These are phyloP conservation scores for Phaeodactylum tricornutum DNA, from an alignment of 108 stramenopile genomes.

Conservation along the genomic window DNA sequence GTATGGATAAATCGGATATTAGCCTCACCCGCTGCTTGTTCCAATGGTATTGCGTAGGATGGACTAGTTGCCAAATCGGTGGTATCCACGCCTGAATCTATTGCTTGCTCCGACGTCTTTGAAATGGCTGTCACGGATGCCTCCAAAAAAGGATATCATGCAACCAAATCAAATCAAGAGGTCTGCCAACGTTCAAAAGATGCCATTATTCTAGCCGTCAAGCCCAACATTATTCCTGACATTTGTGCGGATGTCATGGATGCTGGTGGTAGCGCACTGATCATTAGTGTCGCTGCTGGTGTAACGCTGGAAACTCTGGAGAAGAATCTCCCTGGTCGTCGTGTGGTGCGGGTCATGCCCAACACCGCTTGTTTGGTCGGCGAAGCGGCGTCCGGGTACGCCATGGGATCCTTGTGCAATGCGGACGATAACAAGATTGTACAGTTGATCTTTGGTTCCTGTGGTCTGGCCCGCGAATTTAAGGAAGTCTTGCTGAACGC, in stretches of 20 bases:
- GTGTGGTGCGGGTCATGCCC: constrained; percentile 91
- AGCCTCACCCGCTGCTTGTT: too few relatives aligned
- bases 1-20: too few relatives aligned
- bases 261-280: constrained; percentile 14
- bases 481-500: constrained; percentile 74
- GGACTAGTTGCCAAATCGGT: constrained; percentile 48
- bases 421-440: constrained; percentile 65
- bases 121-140: constrained; percentile 45
- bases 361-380: constrained; percentile 91
- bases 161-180: constrained; percentile 40
- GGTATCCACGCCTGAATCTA: constrained; percentile 27
- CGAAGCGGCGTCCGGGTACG: constrained; percentile 76
- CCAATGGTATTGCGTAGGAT: constrained; percentile 20
- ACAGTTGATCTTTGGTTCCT: constrained; percentile 56
- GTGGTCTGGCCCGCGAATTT: constrained; percentile 72
- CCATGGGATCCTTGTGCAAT: constrained; percentile 54
- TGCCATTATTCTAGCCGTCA: constrained; percentile 75
- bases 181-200: constrained; percentile 45
- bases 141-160: constrained; percentile 40
- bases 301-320: constrained; percentile 63
- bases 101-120: constrained; percentile 55
- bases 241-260: constrained; percentile 50
- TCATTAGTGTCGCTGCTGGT: constrained; percentile 88
- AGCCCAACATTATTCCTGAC: constrained; percentile 44
- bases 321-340: constrained; percentile 33